phyloP scores from a whole-genome alignment of 1,139 yeast species.

The Sugiyamaella japonica region DNA sequence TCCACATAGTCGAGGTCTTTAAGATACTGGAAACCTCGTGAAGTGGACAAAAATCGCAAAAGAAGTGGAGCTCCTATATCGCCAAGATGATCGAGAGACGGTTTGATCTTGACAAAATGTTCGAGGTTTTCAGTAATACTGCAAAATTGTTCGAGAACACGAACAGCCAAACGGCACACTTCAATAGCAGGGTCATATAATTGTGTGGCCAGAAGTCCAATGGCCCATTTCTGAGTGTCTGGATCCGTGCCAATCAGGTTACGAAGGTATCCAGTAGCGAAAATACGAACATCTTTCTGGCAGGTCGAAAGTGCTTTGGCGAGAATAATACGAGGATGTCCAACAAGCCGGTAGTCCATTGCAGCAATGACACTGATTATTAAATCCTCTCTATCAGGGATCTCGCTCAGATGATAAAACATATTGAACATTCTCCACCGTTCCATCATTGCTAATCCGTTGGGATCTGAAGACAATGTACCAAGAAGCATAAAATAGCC shows the following conservation, averaged over 20 bases:
- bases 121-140: slow-evolving; percentile 45
- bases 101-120: slow-evolving; percentile 47
- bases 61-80: slow-evolving; percentile 50
- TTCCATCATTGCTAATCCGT: slow-evolving; percentile 68
- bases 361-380: slow-evolving; percentile 57
- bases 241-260: slow-evolving; percentile 40
- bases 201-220: slow-evolving; percentile 60
- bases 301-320: slow-evolving; percentile 64
- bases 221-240: slow-evolving; percentile 43
- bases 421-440: slow-evolving; percentile 85
- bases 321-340: slow-evolving; percentile 67
- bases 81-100: slow-evolving; percentile 50
- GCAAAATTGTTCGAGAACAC: slow-evolving; percentile 52
- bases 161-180: slow-evolving; percentile 60
- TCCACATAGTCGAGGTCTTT: slow-evolving; percentile 54
- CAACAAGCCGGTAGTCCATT: slow-evolving; percentile 61
- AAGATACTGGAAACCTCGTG: slow-evolving; percentile 57
- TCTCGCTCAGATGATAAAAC: slow-evolving; percentile 66
- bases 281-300: slow-evolving; percentile 52
- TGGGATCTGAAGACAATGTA: slow-evolving; percentile 55
- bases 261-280: slow-evolving; percentile 57
- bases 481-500: slow-evolving; percentile 85
- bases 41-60: slow-evolving; percentile 54
- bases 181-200: slow-evolving; percentile 64
- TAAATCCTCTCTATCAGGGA: slow-evolving; percentile 58